These are phyloP conservation scores for Erysimum cheiranthoides DNA, from an alignment of 345 rosid species.

Conservation along the genomic window DNA sequence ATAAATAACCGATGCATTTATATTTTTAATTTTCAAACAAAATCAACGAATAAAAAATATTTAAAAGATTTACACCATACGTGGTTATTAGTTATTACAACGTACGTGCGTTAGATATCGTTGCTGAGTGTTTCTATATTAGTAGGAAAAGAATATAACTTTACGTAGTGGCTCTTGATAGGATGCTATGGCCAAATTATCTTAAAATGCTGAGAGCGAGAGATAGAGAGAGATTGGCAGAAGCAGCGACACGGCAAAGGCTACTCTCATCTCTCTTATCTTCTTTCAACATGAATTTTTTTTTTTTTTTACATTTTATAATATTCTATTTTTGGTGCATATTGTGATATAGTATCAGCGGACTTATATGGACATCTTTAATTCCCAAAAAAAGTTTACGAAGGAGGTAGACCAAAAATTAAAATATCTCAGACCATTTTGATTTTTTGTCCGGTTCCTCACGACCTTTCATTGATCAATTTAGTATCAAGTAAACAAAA, in stretches of 20 bases:
- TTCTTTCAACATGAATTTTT: not conserved
- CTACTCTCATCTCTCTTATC: slow-evolving; percentile 43
- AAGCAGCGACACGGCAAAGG: slow-evolving; percentile 30
- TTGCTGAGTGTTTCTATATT: slow-evolving; percentile 26
- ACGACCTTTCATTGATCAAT: not conserved
- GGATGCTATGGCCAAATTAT: slow-evolving; percentile 38
- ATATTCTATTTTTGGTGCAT: slow-evolving; percentile 2
- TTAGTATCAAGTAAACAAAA: not conserved
- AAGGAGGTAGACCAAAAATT: not conserved
- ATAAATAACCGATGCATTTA: not conserved
- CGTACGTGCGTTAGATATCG: not conserved
- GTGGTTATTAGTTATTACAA: not conserved
- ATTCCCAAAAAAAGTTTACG: not conserved
- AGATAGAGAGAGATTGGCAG: slow-evolving; percentile 31
- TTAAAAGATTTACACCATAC: slow-evolving; percentile 22
- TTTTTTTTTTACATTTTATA: not conserved
- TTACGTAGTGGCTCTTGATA: slow-evolving; percentile 40
- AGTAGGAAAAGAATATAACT: slow-evolving; percentile 23
- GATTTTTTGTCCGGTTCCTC: slow-evolving; percentile 8
- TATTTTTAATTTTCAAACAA: not conserved
- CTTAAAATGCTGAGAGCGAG: slow-evolving; percentile 28
- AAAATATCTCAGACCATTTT: slow-evolving; percentile 31
- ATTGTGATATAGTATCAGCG: slow-evolving; percentile 11
- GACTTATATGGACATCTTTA: slow-evolving; percentile 26
- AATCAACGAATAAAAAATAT: slow-evolving; percentile 35